A percentile compares a stretch with the other conserved stretches of the same genome.
Evolutionary conservation across 2,329 filamentous ascomycete genomes (phyloP).

Genomic region (Colletotrichum orchidophilum): DNA sequence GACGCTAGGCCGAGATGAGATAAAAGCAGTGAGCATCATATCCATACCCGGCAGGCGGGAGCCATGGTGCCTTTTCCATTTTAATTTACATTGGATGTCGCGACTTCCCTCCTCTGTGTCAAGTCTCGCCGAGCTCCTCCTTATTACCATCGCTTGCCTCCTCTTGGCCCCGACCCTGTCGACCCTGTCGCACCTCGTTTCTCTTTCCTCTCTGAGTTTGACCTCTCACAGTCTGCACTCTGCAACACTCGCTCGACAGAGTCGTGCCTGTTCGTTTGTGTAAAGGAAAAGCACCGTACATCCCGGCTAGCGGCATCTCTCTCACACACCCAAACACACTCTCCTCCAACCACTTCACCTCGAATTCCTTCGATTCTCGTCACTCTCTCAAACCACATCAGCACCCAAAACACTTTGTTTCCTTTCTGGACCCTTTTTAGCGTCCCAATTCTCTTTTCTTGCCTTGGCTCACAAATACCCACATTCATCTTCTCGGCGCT

Average conservation of each 20-base stretch:
- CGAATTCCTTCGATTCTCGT: conserved; percentile 32
- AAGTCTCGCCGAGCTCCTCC: neutral
- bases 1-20: conserved; percentile 33
- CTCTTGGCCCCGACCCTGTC: neutral
- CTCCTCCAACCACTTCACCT: conserved; percentile 1
- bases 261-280: conserved; percentile 18
- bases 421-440: neutral
- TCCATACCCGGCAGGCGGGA: conserved; percentile 32
- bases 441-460: conserved; percentile 18
- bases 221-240: conserved; percentile 7
- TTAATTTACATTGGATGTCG: conserved; percentile 34
- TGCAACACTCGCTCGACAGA: conserved; percentile 23
- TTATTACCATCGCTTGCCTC: neutral
- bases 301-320: conserved; percentile 4
- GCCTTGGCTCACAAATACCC: conserved; percentile 1
- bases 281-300: conserved; percentile 3
- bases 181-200: neutral
- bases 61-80: conserved; percentile 28
- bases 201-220: neutral
- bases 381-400: conserved; percentile 29
- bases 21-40: conserved; percentile 29
- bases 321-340: neutral
- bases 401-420: conserved; percentile 10
- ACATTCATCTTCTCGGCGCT: conserved; percentile 23
- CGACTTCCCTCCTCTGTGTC: conserved; percentile 16